Conservation (phyloP, 192 early-diverging fungal genomes). For the Backusella psychrophila region DNA sequence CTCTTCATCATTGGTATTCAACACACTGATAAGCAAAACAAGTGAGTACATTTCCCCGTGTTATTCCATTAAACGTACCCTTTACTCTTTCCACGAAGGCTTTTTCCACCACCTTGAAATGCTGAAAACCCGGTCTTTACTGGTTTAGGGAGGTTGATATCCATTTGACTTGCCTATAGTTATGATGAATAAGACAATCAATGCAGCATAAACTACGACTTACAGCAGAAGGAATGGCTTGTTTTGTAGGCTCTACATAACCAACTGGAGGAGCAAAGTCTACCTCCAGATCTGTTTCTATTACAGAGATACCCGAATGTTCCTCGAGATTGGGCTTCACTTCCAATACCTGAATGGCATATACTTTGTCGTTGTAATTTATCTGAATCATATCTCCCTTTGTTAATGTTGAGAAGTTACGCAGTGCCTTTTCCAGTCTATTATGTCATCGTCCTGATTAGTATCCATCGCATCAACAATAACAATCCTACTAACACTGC, state of each 20-base stretch:
- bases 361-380: slow-evolving; percentile 84
- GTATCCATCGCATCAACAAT: neutral
- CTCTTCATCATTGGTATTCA: neutral
- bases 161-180: slow-evolving; percentile 33
- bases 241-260: slow-evolving; percentile 79
- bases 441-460: no score
- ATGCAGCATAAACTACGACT: neutral
- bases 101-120: slow-evolving; percentile 36
- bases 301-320: slow-evolving; percentile 83
- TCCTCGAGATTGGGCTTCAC: slow-evolving; percentile 61
- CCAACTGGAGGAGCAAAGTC: slow-evolving; percentile 97
- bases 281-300: slow-evolving; percentile 96
- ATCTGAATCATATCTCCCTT: slow-evolving; percentile 90
- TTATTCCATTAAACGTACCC: slow-evolving; percentile 20
- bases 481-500: slow-evolving; percentile 67
- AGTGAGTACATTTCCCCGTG: neutral
- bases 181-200: neutral
- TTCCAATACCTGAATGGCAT: slow-evolving; percentile 90
- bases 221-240: slow-evolving; percentile 23
- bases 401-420: slow-evolving; percentile 91
- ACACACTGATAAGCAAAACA: neutral
- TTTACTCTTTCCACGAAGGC: slow-evolving; percentile 35
- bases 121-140: slow-evolving; percentile 14
- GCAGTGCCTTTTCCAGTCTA: slow-evolving; percentile 87
- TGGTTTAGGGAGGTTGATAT: slow-evolving; percentile 13